These are phyloP conservation scores for Triadica sebifera DNA, from an alignment of 345 rosid species.

Conservation along the genomic window DNA sequence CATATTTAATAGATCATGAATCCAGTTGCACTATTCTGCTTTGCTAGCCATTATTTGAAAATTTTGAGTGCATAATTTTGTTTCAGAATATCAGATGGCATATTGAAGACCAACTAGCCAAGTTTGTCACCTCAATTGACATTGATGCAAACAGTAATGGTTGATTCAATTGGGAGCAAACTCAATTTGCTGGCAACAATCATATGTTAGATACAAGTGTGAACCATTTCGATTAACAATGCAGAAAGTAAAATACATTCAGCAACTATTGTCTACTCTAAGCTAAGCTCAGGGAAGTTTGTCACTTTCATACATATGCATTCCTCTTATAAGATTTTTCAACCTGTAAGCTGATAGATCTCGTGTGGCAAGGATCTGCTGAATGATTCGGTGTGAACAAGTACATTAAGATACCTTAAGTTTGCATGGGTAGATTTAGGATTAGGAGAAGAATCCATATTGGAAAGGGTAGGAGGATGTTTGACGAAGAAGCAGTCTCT, in stretches of 20 bases:
- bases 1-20: background rate
- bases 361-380: background rate
- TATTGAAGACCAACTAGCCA: background rate
- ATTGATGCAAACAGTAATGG: background rate
- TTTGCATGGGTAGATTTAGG: slow-evolving; percentile 24
- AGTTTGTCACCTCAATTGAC: background rate
- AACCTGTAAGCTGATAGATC: background rate
- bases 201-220: background rate
- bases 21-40: background rate
- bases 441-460: slow-evolving; percentile 29
- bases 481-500: slow-evolving; percentile 49
- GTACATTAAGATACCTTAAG: background rate
- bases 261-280: background rate
- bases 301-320: background rate
- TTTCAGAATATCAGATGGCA: background rate
- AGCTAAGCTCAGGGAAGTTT: background rate
- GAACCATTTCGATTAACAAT: background rate
- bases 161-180: background rate
- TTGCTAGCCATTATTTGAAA: background rate
- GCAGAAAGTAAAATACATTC: background rate
- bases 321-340: background rate
- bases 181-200: background rate
- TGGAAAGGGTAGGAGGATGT: slow-evolving; percentile 33
- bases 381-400: background rate
- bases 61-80: background rate